Conservation (phyloP, 2,329 filamentous ascomycete genomes). For the Alternaria incomplexa region DNA sequence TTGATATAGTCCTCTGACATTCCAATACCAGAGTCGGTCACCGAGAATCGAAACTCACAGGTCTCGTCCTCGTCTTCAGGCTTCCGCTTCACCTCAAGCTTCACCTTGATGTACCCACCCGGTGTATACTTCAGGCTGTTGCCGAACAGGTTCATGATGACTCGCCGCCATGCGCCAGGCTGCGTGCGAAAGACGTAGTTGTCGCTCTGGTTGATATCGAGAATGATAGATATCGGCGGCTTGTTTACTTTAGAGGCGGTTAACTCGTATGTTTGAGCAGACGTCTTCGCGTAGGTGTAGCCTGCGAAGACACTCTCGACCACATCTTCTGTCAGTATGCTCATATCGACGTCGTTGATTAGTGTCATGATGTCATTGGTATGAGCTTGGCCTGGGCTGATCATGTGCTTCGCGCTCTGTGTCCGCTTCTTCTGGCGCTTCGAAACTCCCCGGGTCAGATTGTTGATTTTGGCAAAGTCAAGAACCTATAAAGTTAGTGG, state of each 20-base stretch:
- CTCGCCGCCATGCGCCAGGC: constrained; percentile 47
- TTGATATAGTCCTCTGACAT: constrained; percentile 50
- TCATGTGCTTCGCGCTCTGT: constrained; percentile 38
- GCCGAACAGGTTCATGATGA: constrained; percentile 50
- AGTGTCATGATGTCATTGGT: constrained; percentile 45
- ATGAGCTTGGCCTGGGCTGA: constrained; percentile 37
- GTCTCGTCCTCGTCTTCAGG: constrained; percentile 26
- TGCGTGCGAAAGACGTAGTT: constrained; percentile 48
- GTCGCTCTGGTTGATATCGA: constrained; percentile 44
- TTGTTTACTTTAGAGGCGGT: constrained; percentile 19
- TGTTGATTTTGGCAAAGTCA: constrained; percentile 51
- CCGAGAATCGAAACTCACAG: constrained; percentile 40
- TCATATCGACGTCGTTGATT: constrained; percentile 45
- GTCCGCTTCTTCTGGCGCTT: constrained; percentile 40
- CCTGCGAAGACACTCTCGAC: constrained; percentile 48
- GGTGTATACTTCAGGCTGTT: constrained; percentile 50
- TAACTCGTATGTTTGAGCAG: constrained; percentile 34
- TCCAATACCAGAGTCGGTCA: constrained; percentile 49
- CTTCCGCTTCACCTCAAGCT: constrained; percentile 40
- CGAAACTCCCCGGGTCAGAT: constrained; percentile 37
- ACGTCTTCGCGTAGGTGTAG: constrained; percentile 41
- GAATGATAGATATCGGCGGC: constrained; percentile 37
- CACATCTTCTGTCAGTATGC: constrained; percentile 44
- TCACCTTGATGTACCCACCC: constrained; percentile 45
- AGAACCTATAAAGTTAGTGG: constrained; percentile 39